Base-by-base conservation (phyloP, 2,329 filamentous ascomycete species). In the Aspergillus tanneri region DNA sequence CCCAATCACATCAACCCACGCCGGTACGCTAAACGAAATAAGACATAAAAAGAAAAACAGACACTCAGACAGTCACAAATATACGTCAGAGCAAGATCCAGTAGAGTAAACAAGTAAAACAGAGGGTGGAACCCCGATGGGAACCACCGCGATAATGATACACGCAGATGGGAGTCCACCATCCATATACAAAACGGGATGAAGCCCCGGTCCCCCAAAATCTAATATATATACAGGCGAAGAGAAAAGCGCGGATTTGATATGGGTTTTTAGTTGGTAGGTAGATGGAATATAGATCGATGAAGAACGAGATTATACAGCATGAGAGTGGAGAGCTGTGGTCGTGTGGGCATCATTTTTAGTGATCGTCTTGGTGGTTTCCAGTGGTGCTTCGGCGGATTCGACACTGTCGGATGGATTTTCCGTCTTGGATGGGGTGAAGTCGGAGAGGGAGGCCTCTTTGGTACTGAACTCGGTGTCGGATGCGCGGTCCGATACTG, bases 401-500 rank as follows among this genome's bases (percentile, higher is more conserved):
- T 41, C 19, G 7, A 18, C 42, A 2, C 34, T 19, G 30, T 36
- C 23, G 7, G 14, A n/a, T n/a, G n/a, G 16, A 18, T 45, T 24
- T 5, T 47, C 49, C 5, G 36, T 23, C 3, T 49, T 32, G 4
- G 44, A 37, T 9, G 39, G 40, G 2, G 36, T 35, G 11, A 41
- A 28, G 12, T 39, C 47, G 9, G 44, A 40, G 27, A 28, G 44
- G 7, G 47, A 24, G 4, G 37, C 24, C 16, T 50, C 51, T 23
- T 55, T 50, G 9, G 27, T 37, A 23, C 43, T 50, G 12, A 39
- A 22, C 10, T 39, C 51, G 9, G 34, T 46, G 32, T 56, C 53
- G n/a, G 53, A 46, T 12, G 34, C 53, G 9, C 38, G 37, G 37
- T 61, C 59, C 11, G 69, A n/a, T n/a, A n/a, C n/a, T n/a, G n/a